phyloP scores from a whole-genome alignment of 2,329 filamentous ascomycete genomes.

The Pyricularia sp. region DNA sequence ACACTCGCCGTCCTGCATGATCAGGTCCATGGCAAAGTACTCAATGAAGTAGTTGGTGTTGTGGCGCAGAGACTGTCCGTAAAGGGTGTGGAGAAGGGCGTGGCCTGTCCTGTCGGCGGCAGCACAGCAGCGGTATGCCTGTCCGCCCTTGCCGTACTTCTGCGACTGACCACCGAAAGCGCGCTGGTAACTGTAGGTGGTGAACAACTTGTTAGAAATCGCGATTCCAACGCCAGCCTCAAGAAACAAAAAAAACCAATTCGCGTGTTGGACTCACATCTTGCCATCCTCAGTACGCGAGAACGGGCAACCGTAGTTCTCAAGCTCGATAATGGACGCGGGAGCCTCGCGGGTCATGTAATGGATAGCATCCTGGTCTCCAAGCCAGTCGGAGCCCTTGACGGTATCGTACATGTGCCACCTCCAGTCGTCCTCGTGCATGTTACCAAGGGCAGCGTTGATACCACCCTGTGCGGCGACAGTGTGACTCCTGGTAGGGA shows the following conservation, averaged over 20 bases:
- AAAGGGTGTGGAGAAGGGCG: conserved; percentile 95
- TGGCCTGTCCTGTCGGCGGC: conserved; percentile 95
- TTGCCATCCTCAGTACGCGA: conserved; percentile 92
- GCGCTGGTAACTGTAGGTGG: conserved; percentile 68
- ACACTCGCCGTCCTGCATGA: conserved; percentile 97
- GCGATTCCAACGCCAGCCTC: too few species aligned
- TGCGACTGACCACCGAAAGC: conserved; percentile 97
- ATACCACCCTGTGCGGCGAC: conserved; percentile 78
- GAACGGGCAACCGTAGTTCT: conserved; percentile 97
- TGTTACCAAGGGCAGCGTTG: conserved; percentile 84
- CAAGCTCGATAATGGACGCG: conserved; percentile 83
- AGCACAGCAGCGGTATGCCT: conserved; percentile 95
- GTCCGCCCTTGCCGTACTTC: conserved; percentile 91
- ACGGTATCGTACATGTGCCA: conserved; percentile 99
- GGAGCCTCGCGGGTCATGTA: conserved; percentile 97
- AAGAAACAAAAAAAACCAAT: too few species aligned
- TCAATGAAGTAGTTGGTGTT: conserved; percentile 99
- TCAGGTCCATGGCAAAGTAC: conserved; percentile 92
- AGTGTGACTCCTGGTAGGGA: conserved; percentile 78
- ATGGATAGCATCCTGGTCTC: conserved; percentile 95
- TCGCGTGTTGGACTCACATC: conserved; percentile 50
- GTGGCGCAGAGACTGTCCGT: conserved; percentile 92
- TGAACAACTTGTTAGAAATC: not conserved
- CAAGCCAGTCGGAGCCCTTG: conserved; percentile 95
- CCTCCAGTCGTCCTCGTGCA: conserved; percentile 97